Percentiles rank a stretch among this genome's conserved stretches.
Evolutionary conservation across 2,329 filamentous ascomycete species (phyloP).

Genomic region (Dendryphion nanum): DNA sequence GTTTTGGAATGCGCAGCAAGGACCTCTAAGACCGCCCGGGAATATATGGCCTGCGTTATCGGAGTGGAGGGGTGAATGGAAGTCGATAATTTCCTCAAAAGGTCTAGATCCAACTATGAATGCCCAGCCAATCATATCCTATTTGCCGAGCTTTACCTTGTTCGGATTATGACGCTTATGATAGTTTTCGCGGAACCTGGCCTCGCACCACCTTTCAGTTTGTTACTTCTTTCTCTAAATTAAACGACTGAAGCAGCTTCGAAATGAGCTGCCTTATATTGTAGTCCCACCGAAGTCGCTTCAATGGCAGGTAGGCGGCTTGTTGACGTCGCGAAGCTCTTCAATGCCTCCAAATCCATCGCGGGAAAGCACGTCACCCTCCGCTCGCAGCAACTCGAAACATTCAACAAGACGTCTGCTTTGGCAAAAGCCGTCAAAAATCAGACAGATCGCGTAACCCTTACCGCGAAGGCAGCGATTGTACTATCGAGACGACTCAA

Average conservation of each 20-base stretch:
- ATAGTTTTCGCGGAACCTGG: conserved; percentile 11
- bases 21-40: too few relatives aligned
- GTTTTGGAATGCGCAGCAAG: too few relatives aligned
- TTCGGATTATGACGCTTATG: conserved; percentile 30
- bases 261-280: conserved; percentile 14
- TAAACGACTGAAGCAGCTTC: too few relatives aligned
- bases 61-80: conserved; percentile 3
- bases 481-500: conserved; percentile 59
- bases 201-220: background rate
- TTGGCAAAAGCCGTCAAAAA: conserved; percentile 61
- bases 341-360: conserved; percentile 48
- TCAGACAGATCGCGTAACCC: conserved; percentile 60
- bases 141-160: conserved; percentile 13
- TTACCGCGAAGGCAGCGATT: conserved; percentile 61
- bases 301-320: conserved; percentile 53
- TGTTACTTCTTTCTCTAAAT: too few relatives aligned
- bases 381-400: conserved; percentile 60
- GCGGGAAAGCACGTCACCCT: conserved; percentile 57
- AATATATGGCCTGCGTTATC: conserved; percentile 4
- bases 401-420: conserved; percentile 64
- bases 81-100: conserved; percentile 8
- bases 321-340: conserved; percentile 50
- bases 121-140: conserved; percentile 13
- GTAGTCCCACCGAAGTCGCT: conserved; percentile 13
- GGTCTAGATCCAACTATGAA: conserved; percentile 7